phyloP scores from a whole-genome alignment of 2,329 filamentous ascomycete species.

The Simplicillium sp. region DNA sequence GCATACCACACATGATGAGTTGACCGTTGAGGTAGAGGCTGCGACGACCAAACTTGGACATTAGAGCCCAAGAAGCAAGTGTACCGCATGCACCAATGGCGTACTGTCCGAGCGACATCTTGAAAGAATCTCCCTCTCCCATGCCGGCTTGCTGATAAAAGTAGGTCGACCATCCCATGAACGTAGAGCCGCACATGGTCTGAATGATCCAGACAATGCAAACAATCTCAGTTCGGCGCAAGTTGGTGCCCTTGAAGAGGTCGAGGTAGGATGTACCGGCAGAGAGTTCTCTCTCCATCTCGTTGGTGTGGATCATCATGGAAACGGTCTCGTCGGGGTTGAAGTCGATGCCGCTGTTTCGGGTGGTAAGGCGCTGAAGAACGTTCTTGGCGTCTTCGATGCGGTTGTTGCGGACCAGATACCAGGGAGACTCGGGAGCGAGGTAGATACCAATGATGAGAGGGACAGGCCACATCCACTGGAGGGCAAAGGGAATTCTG shows the following conservation, averaged over 20 bases:
- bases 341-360: conserved; percentile 23
- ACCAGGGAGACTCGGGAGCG: conserved; percentile 35
- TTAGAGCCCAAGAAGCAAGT: conserved; percentile 26
- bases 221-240: conserved; percentile 35
- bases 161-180: conserved; percentile 51
- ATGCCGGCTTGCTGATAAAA: conserved; percentile 35
- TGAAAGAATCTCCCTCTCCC: conserved; percentile 23
- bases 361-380: conserved; percentile 27
- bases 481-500: conserved; percentile 31
- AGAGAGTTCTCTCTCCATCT: conserved; percentile 30
- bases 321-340: conserved; percentile 34
- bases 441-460: conserved; percentile 24
- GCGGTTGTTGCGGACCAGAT: conserved; percentile 26
- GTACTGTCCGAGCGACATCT: conserved; percentile 25
- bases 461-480: conserved; percentile 32
- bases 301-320: conserved; percentile 42
- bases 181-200: conserved; percentile 26
- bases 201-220: conserved; percentile 33
- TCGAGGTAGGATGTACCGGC: conserved; percentile 33
- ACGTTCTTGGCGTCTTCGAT: conserved; percentile 25
- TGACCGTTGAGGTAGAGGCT: conserved; percentile 27
- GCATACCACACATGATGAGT: conserved; percentile 19
- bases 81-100: conserved; percentile 27
- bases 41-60: conserved; percentile 26
- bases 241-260: conserved; percentile 36